Base-by-base conservation (phyloP, 2,329 filamentous ascomycete genomes). In the Dothiorella sarmentorum region DNA sequence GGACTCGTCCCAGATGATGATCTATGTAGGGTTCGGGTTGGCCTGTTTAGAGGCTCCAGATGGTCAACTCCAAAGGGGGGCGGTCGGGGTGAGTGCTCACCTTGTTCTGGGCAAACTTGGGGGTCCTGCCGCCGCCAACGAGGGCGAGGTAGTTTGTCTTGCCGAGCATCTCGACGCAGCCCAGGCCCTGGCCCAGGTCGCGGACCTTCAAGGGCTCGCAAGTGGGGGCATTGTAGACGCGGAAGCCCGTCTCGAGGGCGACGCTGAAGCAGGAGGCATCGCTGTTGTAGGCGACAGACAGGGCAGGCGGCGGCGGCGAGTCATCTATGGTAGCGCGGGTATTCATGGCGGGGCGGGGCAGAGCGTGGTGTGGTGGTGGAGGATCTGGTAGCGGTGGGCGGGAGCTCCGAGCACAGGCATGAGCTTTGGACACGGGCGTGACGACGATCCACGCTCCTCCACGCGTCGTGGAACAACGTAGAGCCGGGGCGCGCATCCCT, bases 1-100 rank as follows among this genome's bases (percentile, higher is more conserved):
- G 61, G 85, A 81, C 67, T 96, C 91, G 72, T 99, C 92, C 92
- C 92, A 97, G 66, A 97, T 89, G 63, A 95, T 86, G 49, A 92
- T 82, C 84, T 87, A 59, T 22, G 64, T 59, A 63, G 33, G 64
- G 66, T 56, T 59, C 66, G 40, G 9, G 22, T 20, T 20, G 24
- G 17, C 42, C 47, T 44, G 47, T 53, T 44, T 44, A 45, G 22
- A 59, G n/a, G 29, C 35, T 42, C 49, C 35, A 42, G 43, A 15
- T 59, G n/a, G 22, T 49, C 52, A 20, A 60, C 44, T 24, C 62
- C 51, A 7, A 55, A 17, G 40, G 52, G 40, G 22, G 4, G 11
- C 24, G n/a, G n/a, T n/a, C 3, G 43, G 13, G 51, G 18, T 27
- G 15, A 15, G 33, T 20, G 44, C 51, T 56, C 18, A 86, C 90